Evolutionary conservation across 2,329 filamentous ascomycete genomes (phyloP).

Genomic region (Niveomyces coronatus): DNA sequence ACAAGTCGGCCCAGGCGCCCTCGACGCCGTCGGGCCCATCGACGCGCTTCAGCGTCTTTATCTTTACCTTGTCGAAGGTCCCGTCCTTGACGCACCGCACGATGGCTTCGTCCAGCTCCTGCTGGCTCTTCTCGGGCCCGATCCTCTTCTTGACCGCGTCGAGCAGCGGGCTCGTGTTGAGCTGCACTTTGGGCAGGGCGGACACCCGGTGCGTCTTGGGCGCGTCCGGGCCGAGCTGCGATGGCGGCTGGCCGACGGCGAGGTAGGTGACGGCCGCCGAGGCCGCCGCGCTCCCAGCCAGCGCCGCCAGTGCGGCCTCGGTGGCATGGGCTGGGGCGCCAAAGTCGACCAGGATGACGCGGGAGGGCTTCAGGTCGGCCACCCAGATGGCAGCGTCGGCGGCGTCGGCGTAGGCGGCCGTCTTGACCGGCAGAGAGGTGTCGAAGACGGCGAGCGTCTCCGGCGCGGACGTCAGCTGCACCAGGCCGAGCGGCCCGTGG

Average conservation of each 20-base stretch:
- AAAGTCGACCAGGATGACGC: conserved; percentile 15
- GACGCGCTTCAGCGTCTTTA: background rate
- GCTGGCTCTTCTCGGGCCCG: background rate
- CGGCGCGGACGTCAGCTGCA: conserved; percentile 19
- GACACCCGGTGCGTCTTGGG: background rate
- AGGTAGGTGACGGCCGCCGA: background rate
- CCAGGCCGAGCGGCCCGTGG: conserved; percentile 15
- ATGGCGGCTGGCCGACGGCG: conserved; percentile 1
- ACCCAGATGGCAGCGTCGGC: conserved; percentile 12
- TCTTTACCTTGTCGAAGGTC: background rate
- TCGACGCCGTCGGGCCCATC: background rate
- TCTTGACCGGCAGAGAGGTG: conserved; percentile 6
- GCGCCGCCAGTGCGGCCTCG: background rate
- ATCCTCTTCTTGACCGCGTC: background rate
- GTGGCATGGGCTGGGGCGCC: conserved; percentile 9
- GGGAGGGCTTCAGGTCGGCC: conserved; percentile 4
- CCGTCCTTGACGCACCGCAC: background rate
- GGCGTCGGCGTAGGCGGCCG: conserved; percentile 8
- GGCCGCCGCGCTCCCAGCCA: background rate
- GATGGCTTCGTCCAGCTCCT: background rate
- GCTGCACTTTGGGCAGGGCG: background rate
- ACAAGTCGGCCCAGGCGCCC: conserved; percentile 5
- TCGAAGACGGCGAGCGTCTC: conserved; percentile 3
- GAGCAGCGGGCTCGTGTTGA: conserved; percentile 5
- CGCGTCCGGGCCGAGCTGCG: background rate